Percentiles rank a stretch among this genome's conserved stretches.
Evolutionary conservation across 2,329 filamentous ascomycete species (phyloP).

Genomic region (Ustulina deusta): DNA sequence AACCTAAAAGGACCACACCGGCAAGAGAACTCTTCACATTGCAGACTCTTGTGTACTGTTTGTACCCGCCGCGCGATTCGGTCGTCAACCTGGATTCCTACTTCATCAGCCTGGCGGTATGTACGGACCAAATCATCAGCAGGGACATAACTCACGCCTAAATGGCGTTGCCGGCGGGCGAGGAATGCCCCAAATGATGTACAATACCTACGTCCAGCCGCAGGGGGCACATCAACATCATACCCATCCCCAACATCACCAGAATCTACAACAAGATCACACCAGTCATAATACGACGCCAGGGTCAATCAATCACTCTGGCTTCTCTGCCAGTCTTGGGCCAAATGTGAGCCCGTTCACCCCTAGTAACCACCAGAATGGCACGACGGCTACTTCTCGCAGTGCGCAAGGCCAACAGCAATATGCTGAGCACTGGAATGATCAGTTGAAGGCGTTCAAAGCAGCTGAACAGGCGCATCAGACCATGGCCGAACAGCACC

Average conservation of each 20-base stretch:
- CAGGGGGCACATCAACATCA: slow-evolving; percentile 67
- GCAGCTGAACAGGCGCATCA: slow-evolving; percentile 78
- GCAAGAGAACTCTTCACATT: slow-evolving; percentile 49
- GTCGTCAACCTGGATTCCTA: slow-evolving; percentile 15
- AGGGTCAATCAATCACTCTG: slow-evolving; percentile 69
- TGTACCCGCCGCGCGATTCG: slow-evolving; percentile 8
- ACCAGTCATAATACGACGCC: slow-evolving; percentile 65
- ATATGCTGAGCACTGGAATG: slow-evolving; percentile 80
- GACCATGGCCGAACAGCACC: slow-evolving; percentile 76
- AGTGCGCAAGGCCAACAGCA: slow-evolving; percentile 64
- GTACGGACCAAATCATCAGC: slow-evolving; percentile 79
- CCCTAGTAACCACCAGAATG: slow-evolving; percentile 67
- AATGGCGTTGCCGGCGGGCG: slow-evolving; percentile 75
- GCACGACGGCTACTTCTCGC: slow-evolving; percentile 62
- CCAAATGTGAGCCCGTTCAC: slow-evolving; percentile 73
- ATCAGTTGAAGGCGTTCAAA: slow-evolving; percentile 84
- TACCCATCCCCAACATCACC: slow-evolving; percentile 73
- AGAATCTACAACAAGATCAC: slow-evolving; percentile 70
- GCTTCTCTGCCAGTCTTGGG: slow-evolving; percentile 72
- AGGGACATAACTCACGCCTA: slow-evolving; percentile 80
- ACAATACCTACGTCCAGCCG: slow-evolving; percentile 63
- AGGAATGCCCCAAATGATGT: slow-evolving; percentile 70
- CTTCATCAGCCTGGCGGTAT: slow-evolving; percentile 62
- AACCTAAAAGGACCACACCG: slow-evolving; percentile 59
- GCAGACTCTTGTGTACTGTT: slow-evolving; percentile 49